These are phyloP conservation scores for Hanseniaspora hatyaiensis DNA, from an alignment of 805 yeast species.

Conservation along the genomic window DNA sequence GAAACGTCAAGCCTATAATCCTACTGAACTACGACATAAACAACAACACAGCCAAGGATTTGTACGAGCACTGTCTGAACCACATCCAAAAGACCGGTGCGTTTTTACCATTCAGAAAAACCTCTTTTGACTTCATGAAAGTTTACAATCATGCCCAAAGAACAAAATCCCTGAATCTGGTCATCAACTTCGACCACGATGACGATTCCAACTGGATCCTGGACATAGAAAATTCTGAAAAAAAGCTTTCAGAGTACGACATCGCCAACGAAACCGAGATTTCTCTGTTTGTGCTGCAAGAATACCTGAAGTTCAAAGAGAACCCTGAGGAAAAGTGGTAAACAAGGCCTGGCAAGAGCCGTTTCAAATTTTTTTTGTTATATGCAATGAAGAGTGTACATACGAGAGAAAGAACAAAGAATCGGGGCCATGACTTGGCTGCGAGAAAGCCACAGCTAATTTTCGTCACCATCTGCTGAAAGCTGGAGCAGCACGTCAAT, in stretches of 20 bases:
- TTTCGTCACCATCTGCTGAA: too few relatives aligned
- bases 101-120: constrained; percentile 71
- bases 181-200: constrained; percentile 77
- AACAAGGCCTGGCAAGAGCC: too few relatives aligned
- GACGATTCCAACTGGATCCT: constrained; percentile 54
- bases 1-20: constrained; percentile 72
- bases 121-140: constrained; percentile 62
- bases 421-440: too few relatives aligned
- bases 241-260: constrained; percentile 41
- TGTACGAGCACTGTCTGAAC: constrained; percentile 42
- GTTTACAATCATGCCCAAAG: constrained; percentile 92
- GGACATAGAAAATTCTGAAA: constrained; percentile 31
- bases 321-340: constrained; percentile 91
- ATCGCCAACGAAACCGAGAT: constrained; percentile 84
- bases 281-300: constrained; percentile 60
- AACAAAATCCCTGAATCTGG: constrained; percentile 82
- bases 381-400: too few relatives aligned
- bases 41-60: constrained; percentile 50
- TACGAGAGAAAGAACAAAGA: too few relatives aligned
- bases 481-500: constrained; percentile 5
- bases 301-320: constrained; percentile 54
- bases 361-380: too few relatives aligned
- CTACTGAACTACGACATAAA: constrained; percentile 60
- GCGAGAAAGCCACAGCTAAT: too few relatives aligned
- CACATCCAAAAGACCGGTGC: constrained; percentile 48